Evolutionary conservation across 192 early-diverging fungal species (phyloP), one percentile per base, ranked within the genome.

Genomic region (Podila epigama): DNA sequence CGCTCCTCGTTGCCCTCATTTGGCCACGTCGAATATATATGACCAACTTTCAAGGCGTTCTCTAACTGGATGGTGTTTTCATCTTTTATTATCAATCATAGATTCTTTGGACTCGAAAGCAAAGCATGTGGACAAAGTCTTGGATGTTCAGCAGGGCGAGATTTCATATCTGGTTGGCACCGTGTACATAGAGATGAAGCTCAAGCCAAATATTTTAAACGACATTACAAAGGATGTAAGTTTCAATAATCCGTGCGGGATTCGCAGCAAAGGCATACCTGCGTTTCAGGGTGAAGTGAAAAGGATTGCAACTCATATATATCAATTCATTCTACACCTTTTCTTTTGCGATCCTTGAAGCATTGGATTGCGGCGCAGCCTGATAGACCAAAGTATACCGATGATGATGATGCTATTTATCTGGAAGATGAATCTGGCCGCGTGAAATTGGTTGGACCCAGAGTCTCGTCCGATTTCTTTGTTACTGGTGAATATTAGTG

Each of bases 381-480:
- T 10, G 81, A 87, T 41, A 75, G 86, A n/a, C 68, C 65, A 57
- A 92, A 89, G 66, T 98, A 96, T 81, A 79, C 80, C 8, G 84
- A 81, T 18, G 90, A 87, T 1, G 70, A 78, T 0, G 92, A 94
- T 62, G 75, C 68, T 18, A 70, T 92, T 22, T 81, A 85, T 27
- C 68, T 98, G 50, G 97, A 98, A 73, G 97, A 98, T 79, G 96
- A 98, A 65, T 96, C 94, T 5, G 96, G 96, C 13, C 85, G 97
- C 31, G 85, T 98, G 16, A 85, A 85, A 34, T 80, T 98, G 18
- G 82, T 81, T 18, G 96, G 96, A 13, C 40, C 68, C 3, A 63
- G 80, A 31, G 35, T 97, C 16, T 69, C 83, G 18, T 53, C 58
- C 33, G 80, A 83, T 12, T 60, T 79, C 18, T 72, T 96, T 20